Conservation (phyloP, 225 moss, liverwort and hornwort genomes). For the Bryoerythrophyllum caledonicum region DNA sequence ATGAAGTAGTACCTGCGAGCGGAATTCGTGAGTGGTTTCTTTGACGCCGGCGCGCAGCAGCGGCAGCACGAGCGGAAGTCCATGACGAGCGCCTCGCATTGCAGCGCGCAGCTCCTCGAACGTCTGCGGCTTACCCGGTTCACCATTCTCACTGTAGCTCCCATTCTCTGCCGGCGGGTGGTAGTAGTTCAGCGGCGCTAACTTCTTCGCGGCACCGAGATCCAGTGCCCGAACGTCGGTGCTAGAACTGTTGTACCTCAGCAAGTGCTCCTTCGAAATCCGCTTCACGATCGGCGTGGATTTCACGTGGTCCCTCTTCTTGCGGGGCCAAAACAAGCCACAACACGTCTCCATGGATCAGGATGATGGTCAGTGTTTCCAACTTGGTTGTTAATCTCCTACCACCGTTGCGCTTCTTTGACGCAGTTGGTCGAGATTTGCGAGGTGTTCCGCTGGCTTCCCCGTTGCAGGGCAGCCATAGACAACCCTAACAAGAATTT, state of each 20-base stretch:
- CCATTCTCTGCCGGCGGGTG: conserved; percentile 9
- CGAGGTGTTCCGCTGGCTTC: too few relatives aligned
- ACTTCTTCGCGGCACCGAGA: too few relatives aligned
- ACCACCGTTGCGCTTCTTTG: conserved; percentile 11
- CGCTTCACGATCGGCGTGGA: conserved; percentile 28
- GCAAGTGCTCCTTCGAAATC: conserved; percentile 37
- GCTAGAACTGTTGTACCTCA: conserved; percentile 4
- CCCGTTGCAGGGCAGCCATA: not conserved
- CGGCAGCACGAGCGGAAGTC: conserved; percentile 10
- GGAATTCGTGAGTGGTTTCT: conserved; percentile 41
- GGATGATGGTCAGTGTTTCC: too few relatives aligned
- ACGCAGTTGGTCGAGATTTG: not conserved
- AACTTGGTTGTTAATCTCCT: not conserved
- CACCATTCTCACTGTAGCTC: not conserved
- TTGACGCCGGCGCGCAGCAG: conserved; percentile 18
- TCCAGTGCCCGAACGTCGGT: conserved; percentile 18
- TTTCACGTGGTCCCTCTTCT: conserved; percentile 13
- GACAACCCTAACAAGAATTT: not conserved
- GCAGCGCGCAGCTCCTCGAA: conserved; percentile 29
- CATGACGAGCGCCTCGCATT: conserved; percentile 1
- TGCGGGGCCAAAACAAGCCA: conserved; percentile 4
- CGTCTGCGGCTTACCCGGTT: not conserved
- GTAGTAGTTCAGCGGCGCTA: conserved; percentile 24
- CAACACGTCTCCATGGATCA: conserved; percentile 20
- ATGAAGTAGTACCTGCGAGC: conserved; percentile 20